Evolutionary conservation across 106 monocot species (phyloP).

Genomic region (Dendrobium chrysotoxum): DNA sequence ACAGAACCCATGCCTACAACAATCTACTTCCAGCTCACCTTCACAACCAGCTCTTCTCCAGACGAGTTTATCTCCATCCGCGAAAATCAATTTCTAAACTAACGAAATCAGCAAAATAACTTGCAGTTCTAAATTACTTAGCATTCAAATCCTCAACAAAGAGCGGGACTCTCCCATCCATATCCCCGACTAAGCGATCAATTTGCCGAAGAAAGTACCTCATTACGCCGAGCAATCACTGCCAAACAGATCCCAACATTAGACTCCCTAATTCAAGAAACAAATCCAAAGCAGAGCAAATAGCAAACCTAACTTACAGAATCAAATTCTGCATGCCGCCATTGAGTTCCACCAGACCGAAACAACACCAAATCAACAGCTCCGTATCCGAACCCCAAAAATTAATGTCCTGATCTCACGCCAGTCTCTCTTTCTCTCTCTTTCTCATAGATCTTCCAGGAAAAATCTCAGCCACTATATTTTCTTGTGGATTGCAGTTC

Average conservation of each 20-base stretch:
- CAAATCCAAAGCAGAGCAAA: not conserved
- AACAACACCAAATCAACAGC: not conserved
- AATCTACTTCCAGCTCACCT: slow-evolving; percentile 19
- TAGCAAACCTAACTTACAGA: slow-evolving; percentile 6
- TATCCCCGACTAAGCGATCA: slow-evolving; percentile 18
- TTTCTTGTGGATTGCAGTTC: slow-evolving; percentile 32
- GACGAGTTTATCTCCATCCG: slow-evolving; percentile 50
- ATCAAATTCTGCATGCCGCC: not conserved
- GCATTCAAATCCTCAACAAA: slow-evolving; percentile 41
- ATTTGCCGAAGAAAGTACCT: slow-evolving; percentile 34
- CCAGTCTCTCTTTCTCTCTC: no score
- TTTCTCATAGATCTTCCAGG: not conserved
- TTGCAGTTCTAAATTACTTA: slow-evolving; percentile 5
- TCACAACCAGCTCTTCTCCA: slow-evolving; percentile 48
- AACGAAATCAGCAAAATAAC: not conserved
- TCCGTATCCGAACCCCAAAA: no score
- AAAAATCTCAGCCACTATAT: slow-evolving; percentile 64
- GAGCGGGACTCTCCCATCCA: slow-evolving; percentile 27
- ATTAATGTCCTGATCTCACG: no score
- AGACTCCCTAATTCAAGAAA: no score
- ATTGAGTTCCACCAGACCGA: no score
- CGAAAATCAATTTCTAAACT: slow-evolving; percentile 3
- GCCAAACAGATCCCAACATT: not conserved
- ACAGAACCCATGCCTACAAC: not conserved
- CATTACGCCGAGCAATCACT: slow-evolving; percentile 11